Evolutionary conservation across 1,284 basidiomycete species (phyloP).

Genomic region (Ustilago nuda): DNA sequence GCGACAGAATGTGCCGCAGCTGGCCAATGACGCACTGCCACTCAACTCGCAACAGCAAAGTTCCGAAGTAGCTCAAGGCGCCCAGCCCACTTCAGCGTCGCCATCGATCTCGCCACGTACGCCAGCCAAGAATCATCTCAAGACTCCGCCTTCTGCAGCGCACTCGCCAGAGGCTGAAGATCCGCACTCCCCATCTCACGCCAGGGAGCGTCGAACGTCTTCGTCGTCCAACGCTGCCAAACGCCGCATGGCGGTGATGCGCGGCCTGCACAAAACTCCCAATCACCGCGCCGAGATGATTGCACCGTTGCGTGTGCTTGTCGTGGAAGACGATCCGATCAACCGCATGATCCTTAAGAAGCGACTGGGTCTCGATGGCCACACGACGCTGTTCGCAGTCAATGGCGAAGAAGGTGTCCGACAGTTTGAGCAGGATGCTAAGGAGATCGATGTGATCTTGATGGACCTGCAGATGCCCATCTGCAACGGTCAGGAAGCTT

Average conservation of each 20-base stretch:
- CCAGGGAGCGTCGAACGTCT: slow-evolving; percentile 28
- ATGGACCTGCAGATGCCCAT: slow-evolving; percentile 93
- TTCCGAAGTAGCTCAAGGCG: background rate
- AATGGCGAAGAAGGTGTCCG: slow-evolving; percentile 84
- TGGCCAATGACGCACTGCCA: slow-evolving; percentile 18
- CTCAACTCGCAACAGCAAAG: slow-evolving; percentile 12
- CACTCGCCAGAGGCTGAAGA: slow-evolving; percentile 31
- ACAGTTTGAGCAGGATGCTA: slow-evolving; percentile 74
- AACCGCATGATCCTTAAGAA: slow-evolving; percentile 81
- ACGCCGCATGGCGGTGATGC: slow-evolving; percentile 42
- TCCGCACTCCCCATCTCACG: slow-evolving; percentile 2
- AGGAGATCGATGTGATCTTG: slow-evolving; percentile 79
- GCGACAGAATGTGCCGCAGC: slow-evolving; percentile 27
- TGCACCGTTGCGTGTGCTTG: slow-evolving; percentile 55
- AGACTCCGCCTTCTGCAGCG: background rate
- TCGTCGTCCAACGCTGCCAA: slow-evolving; percentile 31
- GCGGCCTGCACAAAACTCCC: slow-evolving; percentile 35
- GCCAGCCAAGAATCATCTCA: slow-evolving; percentile 8
- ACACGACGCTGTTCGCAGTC: slow-evolving; percentile 77
- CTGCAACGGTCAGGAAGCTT: slow-evolving; percentile 81
- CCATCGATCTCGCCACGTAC: slow-evolving; percentile 10
- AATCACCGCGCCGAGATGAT: slow-evolving; percentile 28
- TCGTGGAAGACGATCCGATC: slow-evolving; percentile 76
- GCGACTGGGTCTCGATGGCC: slow-evolving; percentile 77
- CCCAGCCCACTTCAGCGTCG: background rate